Evolutionary conservation across 1,139 yeast species (phyloP).

Genomic region (Geotrichum carabidarum): DNA sequence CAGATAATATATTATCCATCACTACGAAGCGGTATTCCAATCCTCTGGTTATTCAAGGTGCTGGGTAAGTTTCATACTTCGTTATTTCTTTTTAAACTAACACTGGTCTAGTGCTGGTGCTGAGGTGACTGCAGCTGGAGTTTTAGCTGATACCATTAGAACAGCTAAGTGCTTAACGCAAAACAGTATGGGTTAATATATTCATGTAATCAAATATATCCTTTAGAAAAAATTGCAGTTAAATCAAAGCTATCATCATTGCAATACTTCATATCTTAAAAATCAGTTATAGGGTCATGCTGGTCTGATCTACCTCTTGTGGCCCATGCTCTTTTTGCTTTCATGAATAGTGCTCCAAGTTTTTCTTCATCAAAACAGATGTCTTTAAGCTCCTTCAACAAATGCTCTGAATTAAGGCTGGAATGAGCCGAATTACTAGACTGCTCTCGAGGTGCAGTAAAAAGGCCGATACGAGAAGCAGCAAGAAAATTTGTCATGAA

Average conservation of each 20-base stretch:
- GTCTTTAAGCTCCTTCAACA: conserved; percentile 9
- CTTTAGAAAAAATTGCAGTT: neutral
- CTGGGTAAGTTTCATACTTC: conserved; percentile 47
- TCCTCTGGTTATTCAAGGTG: conserved; percentile 95
- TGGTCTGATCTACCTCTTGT: conserved; percentile 17
- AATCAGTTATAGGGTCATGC: neutral
- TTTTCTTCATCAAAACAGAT: conserved; percentile 52
- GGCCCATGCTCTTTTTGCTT: conserved; percentile 36
- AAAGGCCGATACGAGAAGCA: conserved; percentile 30
- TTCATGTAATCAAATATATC: neutral
- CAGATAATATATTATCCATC: conserved; percentile 91
- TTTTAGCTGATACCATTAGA: conserved; percentile 85
- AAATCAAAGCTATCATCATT: neutral
- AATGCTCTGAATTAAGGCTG: neutral
- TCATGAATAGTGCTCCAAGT: conserved; percentile 51
- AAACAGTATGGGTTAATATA: neutral
- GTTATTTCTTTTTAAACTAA: neutral
- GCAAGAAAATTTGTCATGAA: conserved; percentile 42
- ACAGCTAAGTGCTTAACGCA: conserved; percentile 53
- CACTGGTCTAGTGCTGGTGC: conserved; percentile 68
- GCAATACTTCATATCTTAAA: neutral
- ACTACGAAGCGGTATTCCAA: conserved; percentile 85
- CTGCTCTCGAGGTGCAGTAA: neutral
- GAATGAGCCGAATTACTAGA: neutral
- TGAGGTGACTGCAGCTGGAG: conserved; percentile 98